Evolutionary conservation across 2,329 filamentous ascomycete genomes (phyloP), one percentile per base, ranked within the genome.

Genomic region (Diaporthe nobilis): DNA sequence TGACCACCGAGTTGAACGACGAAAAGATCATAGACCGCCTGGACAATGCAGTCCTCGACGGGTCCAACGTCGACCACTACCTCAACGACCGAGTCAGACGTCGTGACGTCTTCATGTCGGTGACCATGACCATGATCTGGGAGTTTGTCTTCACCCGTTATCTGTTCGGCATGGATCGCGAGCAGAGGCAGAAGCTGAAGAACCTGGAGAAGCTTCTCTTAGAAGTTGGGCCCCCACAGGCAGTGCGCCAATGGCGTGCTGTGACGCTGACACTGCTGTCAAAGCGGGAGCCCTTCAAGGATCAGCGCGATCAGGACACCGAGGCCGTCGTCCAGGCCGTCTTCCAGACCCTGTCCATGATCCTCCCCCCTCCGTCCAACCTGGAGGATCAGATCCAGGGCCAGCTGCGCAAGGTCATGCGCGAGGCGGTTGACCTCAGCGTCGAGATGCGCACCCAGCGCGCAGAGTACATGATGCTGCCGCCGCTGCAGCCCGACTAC

Each of bases 111-210:
- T 98, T 99, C 89, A 98, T 98, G 95, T 97, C 95, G 51, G 95
- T 99, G 84, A 95, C 96, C 74, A 98, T 98, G 96, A 97, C 94
- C 77, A 98, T 99, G 95, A 93, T 99, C 71, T 99, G 96, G 96
- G 97, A 99, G 85, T 98, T 97, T 82, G 93, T 99, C 82, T 99
- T 99, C 83, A 98, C 96, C 12, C 92, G 97, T 78, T 99, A 99
- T 84, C 92, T 99, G 37, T 99, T 99, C 83, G 97, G 97, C 80
- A 98, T 99, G 95, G 97, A 99, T 83, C 92, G 96, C 80, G 97
- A 98, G 85, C 97, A 99, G 85, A 92, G 97, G 80, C 96, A 98
- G 85, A 98, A 98, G 85, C 93, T 99, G 83, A 98, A 99, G 87
- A 92, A 94, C 47, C 90, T 99, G 12, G 97, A 99, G 86, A 98